Percentiles rank a stretch among this genome's conserved stretches.
phyloP scores from a whole-genome alignment of 352 stramenopile genomes.

The Globisporangium solare region DNA sequence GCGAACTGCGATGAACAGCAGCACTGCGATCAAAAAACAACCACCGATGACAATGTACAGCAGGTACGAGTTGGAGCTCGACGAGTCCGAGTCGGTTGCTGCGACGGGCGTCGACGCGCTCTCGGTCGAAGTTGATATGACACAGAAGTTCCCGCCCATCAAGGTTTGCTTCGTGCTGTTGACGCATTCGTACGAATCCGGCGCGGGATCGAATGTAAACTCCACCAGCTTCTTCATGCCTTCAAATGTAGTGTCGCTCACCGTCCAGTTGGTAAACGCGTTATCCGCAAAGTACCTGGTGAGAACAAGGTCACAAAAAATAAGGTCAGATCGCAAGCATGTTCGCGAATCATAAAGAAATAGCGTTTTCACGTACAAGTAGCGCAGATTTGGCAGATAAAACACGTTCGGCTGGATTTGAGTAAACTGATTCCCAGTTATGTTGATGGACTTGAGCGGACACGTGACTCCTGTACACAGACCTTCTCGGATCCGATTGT shows the following conservation, averaged over 20 bases:
- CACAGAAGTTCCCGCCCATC: constrained; percentile 35
- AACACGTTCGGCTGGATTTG: constrained; percentile 31
- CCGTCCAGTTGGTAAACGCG: constrained; percentile 37
- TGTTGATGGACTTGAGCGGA: constrained; percentile 42
- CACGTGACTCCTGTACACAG: constrained; percentile 46
- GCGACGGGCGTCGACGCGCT: constrained; percentile 10
- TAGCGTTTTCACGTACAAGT: constrained; percentile 24
- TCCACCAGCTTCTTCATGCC: constrained; percentile 35
- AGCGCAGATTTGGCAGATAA: constrained; percentile 39
- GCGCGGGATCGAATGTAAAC: constrained; percentile 33
- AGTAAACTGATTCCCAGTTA: constrained; percentile 33
- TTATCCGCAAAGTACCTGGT: constrained; percentile 41
- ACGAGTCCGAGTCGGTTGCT: constrained; percentile 19
- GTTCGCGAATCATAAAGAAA: not conserved
- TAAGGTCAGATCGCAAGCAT: not conserved
- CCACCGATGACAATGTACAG: constrained; percentile 35
- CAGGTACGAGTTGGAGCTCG: constrained; percentile 34
- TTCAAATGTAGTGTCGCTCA: constrained; percentile 33
- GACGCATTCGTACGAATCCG: constrained; percentile 27
- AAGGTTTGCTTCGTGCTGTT: constrained; percentile 34
- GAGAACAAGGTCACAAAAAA: not conserved
- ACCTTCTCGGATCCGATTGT: constrained; percentile 43
- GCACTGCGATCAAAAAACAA: constrained; percentile 38
- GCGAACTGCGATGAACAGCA: constrained; percentile 42
- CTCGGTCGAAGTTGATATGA: constrained; percentile 20